Evolutionary conservation across 768 basidiomycete genomes (phyloP), one percentile per base, ranked within the genome.

Genomic region (Rhizopogon rudus): DNA sequence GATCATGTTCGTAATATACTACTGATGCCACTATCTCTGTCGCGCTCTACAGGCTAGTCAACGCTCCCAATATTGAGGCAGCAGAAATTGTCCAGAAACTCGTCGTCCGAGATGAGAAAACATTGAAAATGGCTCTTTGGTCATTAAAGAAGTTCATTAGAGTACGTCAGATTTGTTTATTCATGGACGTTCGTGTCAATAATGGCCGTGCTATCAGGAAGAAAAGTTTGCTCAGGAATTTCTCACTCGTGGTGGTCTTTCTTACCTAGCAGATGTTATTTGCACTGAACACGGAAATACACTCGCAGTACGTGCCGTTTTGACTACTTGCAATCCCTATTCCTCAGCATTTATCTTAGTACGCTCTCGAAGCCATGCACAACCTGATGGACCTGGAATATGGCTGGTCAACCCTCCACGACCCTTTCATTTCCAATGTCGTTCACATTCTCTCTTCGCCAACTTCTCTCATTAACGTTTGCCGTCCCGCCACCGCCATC

Each of bases 401-500:
- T 58, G 92, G 91, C 44, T 94, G 90, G 91, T 77, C 81, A 1
- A 75, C 74, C n/a, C 78, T 95, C 5, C 82, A 84, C 58, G 77
- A 83, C 51, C 68, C 70, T 6, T 94, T 96, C 70, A 89, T 93
- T 52, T 77, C 83, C 62, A 81, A 81, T 67, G 81, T 93, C 50
- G 91, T 92, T 14, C 81, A 86, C 63, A 87, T 90, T 60, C 76
- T 92, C 25, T 83, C 90, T 0, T 88, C 90, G 0, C 76, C 87
- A 0, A 77, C 80, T 40, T 88, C 88, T 10, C 79, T 86, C 16
- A 86, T 95, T 75, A 97, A 97, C 58, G 91, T 95, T 56, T 91
- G 90, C 63, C 86, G 93, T 5, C 94, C 93, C 35, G 93, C 93
- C 1, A 93, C 91, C 42, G 85, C 89, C 35, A 94, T 96, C 53